Evolutionary conservation across 768 basidiomycete genomes (phyloP).

Genomic region (Crucibulum laeve): DNA sequence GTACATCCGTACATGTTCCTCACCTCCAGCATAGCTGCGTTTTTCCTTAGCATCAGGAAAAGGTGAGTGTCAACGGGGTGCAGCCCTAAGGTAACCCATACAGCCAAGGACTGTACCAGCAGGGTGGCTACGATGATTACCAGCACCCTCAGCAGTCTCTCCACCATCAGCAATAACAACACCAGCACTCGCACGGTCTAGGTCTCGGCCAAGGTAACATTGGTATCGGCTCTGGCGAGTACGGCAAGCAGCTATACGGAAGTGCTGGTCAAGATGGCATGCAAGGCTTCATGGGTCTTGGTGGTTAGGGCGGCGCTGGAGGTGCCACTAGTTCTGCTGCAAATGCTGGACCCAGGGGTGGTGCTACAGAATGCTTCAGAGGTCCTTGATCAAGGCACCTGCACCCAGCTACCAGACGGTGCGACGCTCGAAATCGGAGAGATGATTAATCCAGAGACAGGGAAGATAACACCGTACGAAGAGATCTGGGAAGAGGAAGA

Average conservation of each 20-base stretch:
- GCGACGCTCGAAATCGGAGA: constrained; percentile 25
- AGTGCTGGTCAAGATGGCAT: constrained; percentile 49
- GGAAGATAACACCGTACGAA: constrained; percentile 21
- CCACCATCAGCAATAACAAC: constrained; percentile 52
- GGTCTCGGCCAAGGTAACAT: constrained; percentile 36
- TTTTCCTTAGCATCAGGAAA: too few species aligned
- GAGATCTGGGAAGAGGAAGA: constrained; percentile 28
- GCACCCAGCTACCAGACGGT: constrained; percentile 20
- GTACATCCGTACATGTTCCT: too few species aligned
- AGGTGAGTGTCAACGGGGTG: too few species aligned
- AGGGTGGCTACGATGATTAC: constrained; percentile 44
- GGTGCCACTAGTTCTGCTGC: constrained; percentile 28
- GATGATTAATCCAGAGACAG: constrained; percentile 28
- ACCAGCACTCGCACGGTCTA: constrained; percentile 48
- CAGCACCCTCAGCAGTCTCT: constrained; percentile 42
- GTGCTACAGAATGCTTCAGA: constrained; percentile 8
- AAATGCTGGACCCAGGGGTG: constrained; percentile 41
- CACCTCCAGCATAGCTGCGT: too few species aligned
- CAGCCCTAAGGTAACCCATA: constrained; percentile 55
- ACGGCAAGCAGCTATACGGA: constrained; percentile 44
- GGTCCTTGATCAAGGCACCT: constrained; percentile 19
- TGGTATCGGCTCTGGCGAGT: constrained; percentile 31
- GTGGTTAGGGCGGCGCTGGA: constrained; percentile 38
- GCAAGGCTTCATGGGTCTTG: constrained; percentile 70
- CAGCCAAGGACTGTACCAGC: constrained; percentile 61